A percentile compares a stretch with the other conserved stretches of the same genome.
Evolutionary conservation across 768 basidiomycete genomes (phyloP).

Genomic region (Kwoniella bestiolae): DNA sequence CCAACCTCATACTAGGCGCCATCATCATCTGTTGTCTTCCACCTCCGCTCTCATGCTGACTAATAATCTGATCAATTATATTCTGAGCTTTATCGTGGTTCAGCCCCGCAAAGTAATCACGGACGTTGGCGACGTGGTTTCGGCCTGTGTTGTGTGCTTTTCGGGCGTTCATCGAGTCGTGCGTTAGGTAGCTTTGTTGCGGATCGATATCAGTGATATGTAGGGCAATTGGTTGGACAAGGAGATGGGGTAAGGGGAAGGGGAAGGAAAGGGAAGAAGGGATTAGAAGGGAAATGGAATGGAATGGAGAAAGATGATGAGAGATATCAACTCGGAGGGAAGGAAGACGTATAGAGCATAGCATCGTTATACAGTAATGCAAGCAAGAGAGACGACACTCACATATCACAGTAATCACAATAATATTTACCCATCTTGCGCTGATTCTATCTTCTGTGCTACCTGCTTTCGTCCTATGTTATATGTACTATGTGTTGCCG

Average conservation of each 20-base stretch:
- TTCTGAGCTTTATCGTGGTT: conserved; percentile 94
- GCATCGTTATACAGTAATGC: too few relatives aligned
- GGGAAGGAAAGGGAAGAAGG: neutral
- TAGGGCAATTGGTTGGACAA: too few relatives aligned
- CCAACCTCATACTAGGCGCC: conserved; percentile 50
- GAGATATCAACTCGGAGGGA: too few relatives aligned
- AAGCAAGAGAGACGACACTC: too few relatives aligned
- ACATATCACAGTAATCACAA: conserved; percentile 33
- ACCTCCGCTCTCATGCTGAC: conserved; percentile 83
- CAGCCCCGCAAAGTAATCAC: conserved; percentile 73
- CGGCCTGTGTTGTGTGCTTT: conserved; percentile 98
- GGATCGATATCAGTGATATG: too few relatives aligned
- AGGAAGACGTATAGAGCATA: too few relatives aligned
- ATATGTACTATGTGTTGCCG: too few relatives aligned
- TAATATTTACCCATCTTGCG: conserved; percentile 32
- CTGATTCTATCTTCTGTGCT: neutral
- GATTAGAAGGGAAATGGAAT: too few relatives aligned
- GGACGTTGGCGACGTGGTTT: conserved; percentile 93
- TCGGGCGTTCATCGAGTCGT: conserved; percentile 61
- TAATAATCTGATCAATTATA: conserved; percentile 97
- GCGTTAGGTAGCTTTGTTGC: conserved; percentile 31
- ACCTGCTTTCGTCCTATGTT: too few relatives aligned
- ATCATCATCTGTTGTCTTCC: conserved; percentile 47
- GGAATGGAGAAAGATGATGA: too few relatives aligned
- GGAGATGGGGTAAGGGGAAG: neutral